These are phyloP conservation scores for Lachancea fermentati DNA, from an alignment of 805 yeast species.

Conservation along the genomic window DNA sequence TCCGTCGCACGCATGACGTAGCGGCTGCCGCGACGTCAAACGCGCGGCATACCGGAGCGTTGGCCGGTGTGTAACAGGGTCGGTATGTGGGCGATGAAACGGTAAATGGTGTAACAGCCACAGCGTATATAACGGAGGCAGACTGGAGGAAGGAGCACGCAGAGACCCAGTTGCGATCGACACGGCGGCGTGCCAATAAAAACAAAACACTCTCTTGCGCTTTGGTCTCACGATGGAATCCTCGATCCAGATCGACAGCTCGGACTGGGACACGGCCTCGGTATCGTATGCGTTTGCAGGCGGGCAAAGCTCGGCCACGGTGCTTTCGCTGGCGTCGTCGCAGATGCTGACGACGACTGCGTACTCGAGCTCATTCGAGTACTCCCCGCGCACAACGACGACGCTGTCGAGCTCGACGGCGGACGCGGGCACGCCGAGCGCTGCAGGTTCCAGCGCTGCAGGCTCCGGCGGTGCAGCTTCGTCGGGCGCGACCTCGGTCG, in stretches of 20 bases:
- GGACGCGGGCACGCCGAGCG: neutral
- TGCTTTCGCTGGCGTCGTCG: slow-evolving; percentile 9
- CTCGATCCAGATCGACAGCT: slow-evolving; percentile 7
- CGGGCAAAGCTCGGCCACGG: slow-evolving; percentile 4
- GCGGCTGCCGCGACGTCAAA: neutral
- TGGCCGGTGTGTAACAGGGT: neutral
- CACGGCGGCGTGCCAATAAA: too few relatives aligned
- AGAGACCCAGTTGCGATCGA: too few relatives aligned
- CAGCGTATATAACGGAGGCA: too few relatives aligned
- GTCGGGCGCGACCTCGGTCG: neutral
- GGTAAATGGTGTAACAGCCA: too few relatives aligned
- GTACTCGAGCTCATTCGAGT: slow-evolving; percentile 3
- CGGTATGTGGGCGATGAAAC: neutral
- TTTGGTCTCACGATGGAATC: too few relatives aligned
- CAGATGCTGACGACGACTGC: slow-evolving; percentile 9
- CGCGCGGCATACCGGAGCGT: neutral
- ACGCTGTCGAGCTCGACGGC: neutral
- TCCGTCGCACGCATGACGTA: too few relatives aligned
- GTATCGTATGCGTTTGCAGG: slow-evolving; percentile 10
- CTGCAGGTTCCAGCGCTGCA: neutral
- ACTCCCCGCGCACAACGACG: neutral
- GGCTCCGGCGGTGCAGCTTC: neutral
- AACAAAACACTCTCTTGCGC: too few relatives aligned
- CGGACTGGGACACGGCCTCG: slow-evolving; percentile 1
- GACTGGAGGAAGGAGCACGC: too few relatives aligned